Evolutionary conservation across 768 basidiomycete species (phyloP), one percentile per base, ranked within the genome.

Genomic region (Leccinum barrowsii): DNA sequence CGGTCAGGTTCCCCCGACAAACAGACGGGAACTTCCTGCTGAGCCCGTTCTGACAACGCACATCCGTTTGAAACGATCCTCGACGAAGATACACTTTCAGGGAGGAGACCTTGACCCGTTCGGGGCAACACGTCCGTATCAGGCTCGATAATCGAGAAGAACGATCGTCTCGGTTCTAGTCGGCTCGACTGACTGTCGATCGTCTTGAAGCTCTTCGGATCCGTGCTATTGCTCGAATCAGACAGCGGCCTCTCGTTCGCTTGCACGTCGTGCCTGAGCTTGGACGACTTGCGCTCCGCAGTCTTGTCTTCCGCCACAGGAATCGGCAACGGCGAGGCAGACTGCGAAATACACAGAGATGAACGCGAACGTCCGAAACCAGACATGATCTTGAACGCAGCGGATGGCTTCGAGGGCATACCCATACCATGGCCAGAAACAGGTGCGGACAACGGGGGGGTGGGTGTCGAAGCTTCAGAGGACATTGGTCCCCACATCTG

Each of bases 361-460:
- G 83, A 82, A 53, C 81, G 77, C 21, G 87, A 85, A 37, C 82
- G 81, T 60, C 82, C 87, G 73, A 89, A 87, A 13, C 80, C 82
- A 22, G 80, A 77, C 58, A 85, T 78, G 59, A 89, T 82, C 69
- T 80, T 88, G 76, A 83, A 87, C 7, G 81, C 85, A 5, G 81
- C 81, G 5, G 86, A 80, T 13, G 84, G 76, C 57, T 80, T 80
- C 13, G 67, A 67, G 13, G 74, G 63, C 8, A 58, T 47, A 7
- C 30, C 54, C 8, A 58, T 47, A 7, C 30, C 54, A 37, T 67
- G 70, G 17, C 63, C 60, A 26, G 70, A 61, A 46, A 50, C 48
- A 15, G 68, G 64, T 19, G 69, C 59, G 11, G 75, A 71, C 11
- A 76, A 63, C 2, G 75, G 67, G 13, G 76, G 77, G 1, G 78